Evolutionary conservation across 139 green algal genomes (phyloP).

Genomic region (Gonium pectorale): DNA sequence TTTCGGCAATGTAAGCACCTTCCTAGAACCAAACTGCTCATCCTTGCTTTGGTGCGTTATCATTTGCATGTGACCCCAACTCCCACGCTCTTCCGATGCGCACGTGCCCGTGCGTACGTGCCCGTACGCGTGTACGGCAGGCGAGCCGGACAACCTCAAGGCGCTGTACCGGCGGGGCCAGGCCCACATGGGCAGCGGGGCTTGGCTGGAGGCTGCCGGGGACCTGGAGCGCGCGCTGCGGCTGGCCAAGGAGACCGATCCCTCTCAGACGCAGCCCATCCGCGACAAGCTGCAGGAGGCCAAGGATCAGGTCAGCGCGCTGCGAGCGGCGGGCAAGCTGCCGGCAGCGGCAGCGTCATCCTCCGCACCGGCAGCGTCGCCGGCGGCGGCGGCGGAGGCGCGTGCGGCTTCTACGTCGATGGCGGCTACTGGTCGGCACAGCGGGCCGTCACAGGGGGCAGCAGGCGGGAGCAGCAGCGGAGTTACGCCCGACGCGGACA

Average conservation of each 20-base stretch:
- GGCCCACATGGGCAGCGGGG: conserved; percentile 48
- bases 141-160: conserved; percentile 65
- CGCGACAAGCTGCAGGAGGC: conserved; percentile 61
- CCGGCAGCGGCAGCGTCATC: not conserved
- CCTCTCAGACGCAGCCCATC: conserved; percentile 46
- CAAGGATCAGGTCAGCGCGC: conserved; percentile 41
- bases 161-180: conserved; percentile 74
- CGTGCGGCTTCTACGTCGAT: no score
- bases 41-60: no score
- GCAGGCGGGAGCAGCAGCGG: not conserved
- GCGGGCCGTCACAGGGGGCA: no score
- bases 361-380: not conserved
- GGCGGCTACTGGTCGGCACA: no score
- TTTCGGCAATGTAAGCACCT: no score
- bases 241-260: conserved; percentile 36
- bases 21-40: no score
- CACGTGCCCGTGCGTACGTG: no score
- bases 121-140: conserved; percentile 31
- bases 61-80: no score
- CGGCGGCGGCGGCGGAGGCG: no score
- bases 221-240: conserved; percentile 58
- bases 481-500: not conserved
- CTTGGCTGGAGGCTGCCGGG: conserved; percentile 32
- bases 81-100: no score
- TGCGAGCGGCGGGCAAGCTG: conserved; percentile 12